A percentile compares a stretch with the other conserved stretches of the same genome.
These are phyloP conservation scores for Dryadomyces sulphureus DNA, from an alignment of 2,329 filamentous ascomycete species.

Conservation along the genomic window DNA sequence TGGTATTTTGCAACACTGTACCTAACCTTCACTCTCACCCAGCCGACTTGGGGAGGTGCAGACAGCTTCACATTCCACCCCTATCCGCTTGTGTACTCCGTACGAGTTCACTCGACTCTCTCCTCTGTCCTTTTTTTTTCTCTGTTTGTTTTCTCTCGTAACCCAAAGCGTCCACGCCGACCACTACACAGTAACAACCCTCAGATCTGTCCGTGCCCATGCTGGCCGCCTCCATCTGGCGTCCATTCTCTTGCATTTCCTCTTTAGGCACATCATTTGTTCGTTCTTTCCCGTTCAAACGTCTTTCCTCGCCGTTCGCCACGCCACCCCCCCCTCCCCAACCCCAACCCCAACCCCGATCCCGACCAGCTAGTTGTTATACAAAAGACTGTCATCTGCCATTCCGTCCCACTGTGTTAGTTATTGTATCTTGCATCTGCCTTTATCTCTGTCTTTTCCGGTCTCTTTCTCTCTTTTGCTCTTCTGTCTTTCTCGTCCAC, in stretches of 20 bases:
- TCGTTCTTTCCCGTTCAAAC: not conserved
- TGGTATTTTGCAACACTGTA: not conserved
- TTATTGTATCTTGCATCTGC: too few species aligned
- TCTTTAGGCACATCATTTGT: conserved; percentile 2
- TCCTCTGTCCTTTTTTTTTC: not conserved
- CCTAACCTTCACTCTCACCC: not conserved
- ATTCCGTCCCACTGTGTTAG: conserved; percentile 5
- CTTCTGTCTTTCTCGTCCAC: not conserved
- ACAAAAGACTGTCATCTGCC: conserved; percentile 9
- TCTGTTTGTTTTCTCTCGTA: not conserved
- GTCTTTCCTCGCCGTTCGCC: not conserved
- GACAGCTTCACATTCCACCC: not conserved
- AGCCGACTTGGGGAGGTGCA: not conserved
- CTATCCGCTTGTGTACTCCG: not conserved
- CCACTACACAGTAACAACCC: not conserved
- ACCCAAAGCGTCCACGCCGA: not conserved
- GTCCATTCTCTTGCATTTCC: conserved; percentile 3
- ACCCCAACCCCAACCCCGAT: not conserved
- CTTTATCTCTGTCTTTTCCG: not conserved
- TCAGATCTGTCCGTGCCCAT: conserved; percentile 2
- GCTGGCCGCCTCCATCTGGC: not conserved
- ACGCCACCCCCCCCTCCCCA: not conserved
- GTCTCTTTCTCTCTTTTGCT: not conserved
- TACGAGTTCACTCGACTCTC: not conserved
- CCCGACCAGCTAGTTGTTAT: conserved; percentile 3